Percentiles rank a stretch among this genome's conserved stretches.
Conservation (phyloP, 148 eudicot genomes). For the Chenopodium suecicum region DNA sequence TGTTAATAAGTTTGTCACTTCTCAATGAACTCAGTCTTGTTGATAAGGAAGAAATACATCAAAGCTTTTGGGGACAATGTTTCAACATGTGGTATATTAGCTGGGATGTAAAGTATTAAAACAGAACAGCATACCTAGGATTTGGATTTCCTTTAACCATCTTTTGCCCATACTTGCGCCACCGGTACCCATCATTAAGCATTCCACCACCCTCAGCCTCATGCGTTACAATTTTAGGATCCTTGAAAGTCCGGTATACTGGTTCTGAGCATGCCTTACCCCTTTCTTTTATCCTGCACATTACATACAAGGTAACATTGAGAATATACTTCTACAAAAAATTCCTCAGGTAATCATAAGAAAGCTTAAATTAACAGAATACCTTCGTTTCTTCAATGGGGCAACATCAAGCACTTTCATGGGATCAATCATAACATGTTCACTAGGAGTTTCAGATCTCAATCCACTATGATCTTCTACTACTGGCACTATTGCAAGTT, state of each 20-base stretch:
- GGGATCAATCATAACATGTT: constrained; percentile 29
- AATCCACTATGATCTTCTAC: constrained; percentile 21
- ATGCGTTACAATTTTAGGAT: constrained; percentile 73
- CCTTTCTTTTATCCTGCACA: constrained; percentile 60
- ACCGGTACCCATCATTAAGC: constrained; percentile 78
- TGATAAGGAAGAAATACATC: not conserved
- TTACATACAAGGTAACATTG: not conserved
- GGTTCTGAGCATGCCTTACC: constrained; percentile 36
- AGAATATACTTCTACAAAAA: not conserved
- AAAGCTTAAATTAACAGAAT: not conserved
- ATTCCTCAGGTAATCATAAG: not conserved
- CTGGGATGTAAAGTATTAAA: not conserved
- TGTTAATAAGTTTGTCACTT: not conserved
- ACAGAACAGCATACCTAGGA: constrained; percentile 57
- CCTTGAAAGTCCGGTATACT: constrained; percentile 50
- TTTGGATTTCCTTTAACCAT: constrained; percentile 83
- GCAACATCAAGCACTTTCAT: constrained; percentile 46
- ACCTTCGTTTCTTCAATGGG: constrained; percentile 62
- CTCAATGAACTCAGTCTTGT: not conserved
- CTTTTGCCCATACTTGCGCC: constrained; percentile 97
- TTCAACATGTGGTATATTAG: not conserved
- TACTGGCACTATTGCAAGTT: constrained; percentile 15
- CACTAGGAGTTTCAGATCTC: constrained; percentile 28
- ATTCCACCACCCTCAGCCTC: constrained; percentile 61
- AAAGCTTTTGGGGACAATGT: not conserved